Evolutionary conservation across 495 filamentous ascomycete species (phyloP), one percentile per base, ranked within the genome.

Genomic region (Aspergillus sparsus): DNA sequence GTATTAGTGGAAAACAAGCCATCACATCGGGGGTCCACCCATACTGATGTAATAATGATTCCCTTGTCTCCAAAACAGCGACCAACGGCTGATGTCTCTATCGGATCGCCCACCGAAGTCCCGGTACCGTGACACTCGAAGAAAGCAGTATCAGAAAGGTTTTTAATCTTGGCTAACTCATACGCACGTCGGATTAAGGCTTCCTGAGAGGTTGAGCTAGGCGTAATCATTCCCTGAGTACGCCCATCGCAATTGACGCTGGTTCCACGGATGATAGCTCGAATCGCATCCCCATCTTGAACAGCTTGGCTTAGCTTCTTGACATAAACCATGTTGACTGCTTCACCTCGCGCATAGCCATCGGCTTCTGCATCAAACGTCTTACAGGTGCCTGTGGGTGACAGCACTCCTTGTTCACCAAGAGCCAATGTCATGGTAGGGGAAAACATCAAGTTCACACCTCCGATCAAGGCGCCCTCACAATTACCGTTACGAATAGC

Each of bases 311-410:
- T 53, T 7, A 74, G 41, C 0, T 36, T 46, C 55, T 75, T 80
- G 11, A 82, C 47, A 31, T 70, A 75, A 5, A 79, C 44, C 1
- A 71, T 71, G 39, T 42, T 68, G 12, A 79, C 60, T 0, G 68
- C 74, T 61, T 91, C 88, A 5, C 78, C 88, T 15, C 87, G 79
- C 0, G 72, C 85, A 64, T 86, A 91, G 0, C 88, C 88, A 58
- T 86, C 80, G 0, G 84, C 88, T 16, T 72, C 62, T 5, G 77
- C 72, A 64, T 87, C 84, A 57, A 87, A 91, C 0, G 81, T 82
- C 55, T 84, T 78, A 46, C 82, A 89, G 6, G 67, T 63, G 0
- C 66, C 66, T 46, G 45, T 64, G 0, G 56, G 72, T 55, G 56
- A 72, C 66, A 55, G 62, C 60, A 52, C 74, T 50, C 62, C 59